Percentiles rank a stretch among this genome's conserved stretches.
Evolutionary conservation across 371 early-diverging fungal genomes (phyloP).

Genomic region (Syncephalastrum contaminatum): DNA sequence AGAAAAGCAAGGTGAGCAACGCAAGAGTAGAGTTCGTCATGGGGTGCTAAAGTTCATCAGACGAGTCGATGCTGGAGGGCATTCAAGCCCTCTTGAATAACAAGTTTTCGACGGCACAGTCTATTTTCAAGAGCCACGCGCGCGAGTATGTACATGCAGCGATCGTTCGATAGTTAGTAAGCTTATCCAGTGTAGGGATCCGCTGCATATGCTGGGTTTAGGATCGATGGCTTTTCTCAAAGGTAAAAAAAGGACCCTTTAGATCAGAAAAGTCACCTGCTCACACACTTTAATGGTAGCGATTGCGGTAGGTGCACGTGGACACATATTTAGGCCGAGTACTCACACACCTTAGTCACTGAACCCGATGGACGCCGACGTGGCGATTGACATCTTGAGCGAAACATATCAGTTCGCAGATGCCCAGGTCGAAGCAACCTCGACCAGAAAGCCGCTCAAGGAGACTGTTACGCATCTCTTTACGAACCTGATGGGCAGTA

Average conservation of each 20-base stretch:
- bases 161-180: neutral
- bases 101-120: conserved; percentile 46
- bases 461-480: conserved; percentile 29
- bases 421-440: conserved; percentile 48
- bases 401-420: conserved; percentile 45
- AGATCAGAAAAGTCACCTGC: neutral
- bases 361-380: conserved; percentile 41
- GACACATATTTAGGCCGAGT: no score
- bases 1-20: conserved; percentile 44
- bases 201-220: conserved; percentile 36
- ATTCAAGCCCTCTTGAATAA: conserved; percentile 52
- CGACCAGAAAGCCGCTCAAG: conserved; percentile 41
- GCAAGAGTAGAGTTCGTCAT: no score
- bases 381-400: conserved; percentile 41
- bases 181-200: conserved; percentile 20
- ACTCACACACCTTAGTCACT: conserved; percentile 24
- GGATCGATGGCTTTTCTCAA: conserved; percentile 42
- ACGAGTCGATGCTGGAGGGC: conserved; percentile 44
- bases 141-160: conserved; percentile 15
- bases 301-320: conserved; percentile 15
- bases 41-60: conserved; percentile 14
- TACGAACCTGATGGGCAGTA: conserved; percentile 25
- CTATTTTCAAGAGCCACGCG: conserved; percentile 20
- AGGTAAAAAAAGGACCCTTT: conserved; percentile 16
- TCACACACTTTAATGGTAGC: conserved; percentile 8